Evolutionary conservation across 768 basidiomycete species (phyloP), one percentile per base, ranked within the genome.

Genomic region (Russula emetica): DNA sequence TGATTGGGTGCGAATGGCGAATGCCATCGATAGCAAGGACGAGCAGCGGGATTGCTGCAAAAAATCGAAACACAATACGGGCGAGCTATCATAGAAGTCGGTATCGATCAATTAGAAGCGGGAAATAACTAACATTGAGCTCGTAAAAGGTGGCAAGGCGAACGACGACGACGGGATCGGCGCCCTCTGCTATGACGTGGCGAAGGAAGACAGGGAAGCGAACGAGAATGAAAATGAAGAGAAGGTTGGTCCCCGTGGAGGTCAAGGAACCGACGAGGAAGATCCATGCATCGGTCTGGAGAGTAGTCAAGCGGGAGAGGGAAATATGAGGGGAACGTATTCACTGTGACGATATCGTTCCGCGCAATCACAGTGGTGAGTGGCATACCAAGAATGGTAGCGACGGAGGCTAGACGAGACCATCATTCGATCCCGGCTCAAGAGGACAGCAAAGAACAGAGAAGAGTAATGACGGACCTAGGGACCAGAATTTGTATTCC

Each of bases 91-190:
- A 47, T 22, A 47, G 11, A 62, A 65, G 13, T 18, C 11, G 26
- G 40, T 55, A 44, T 40, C 53, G 36, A 26, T 5, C 13, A 50
- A 34, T 6, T 13, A 34, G n/a, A 3, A 30, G 36, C 10, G 20
- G 10, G 34, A 24, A 54, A 22, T 44, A 10, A 70, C 90, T 64
- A 64, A 92, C 91, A 71, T 93, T 93, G 14, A 92, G 76, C 62
- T 88, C 81, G 71, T 86, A 89, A 71, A 91, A 93, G 4, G 84
- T 89, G 28, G 83, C 76, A 3, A 93, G 79, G 51, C 90, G 79
- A 18, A 90, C 80, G 55, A 93, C 86, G 8, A 93, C 86, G 38
- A 82, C 82, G 8, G 88, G 86, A 49, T 85, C 83, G 0, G 87
- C 91, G 16, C 91, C 87, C 65, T 87, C 90, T 5, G 78, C 76